Conservation (phyloP, 805 yeast species). For the Pichia manshurica region DNA sequence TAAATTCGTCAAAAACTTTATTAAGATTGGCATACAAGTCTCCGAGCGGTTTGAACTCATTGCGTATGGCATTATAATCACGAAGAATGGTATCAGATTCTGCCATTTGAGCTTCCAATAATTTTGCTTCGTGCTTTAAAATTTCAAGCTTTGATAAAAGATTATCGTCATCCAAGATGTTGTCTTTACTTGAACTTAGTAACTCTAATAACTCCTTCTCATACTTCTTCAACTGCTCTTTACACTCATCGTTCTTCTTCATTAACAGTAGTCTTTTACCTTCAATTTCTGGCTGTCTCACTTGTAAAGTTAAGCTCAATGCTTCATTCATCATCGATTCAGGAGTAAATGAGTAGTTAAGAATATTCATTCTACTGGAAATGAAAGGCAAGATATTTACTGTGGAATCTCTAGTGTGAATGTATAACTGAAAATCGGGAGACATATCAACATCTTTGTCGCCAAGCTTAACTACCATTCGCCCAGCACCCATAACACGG, state of each 20-base stretch:
- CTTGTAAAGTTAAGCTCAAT: slow-evolving; percentile 47
- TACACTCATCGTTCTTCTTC: slow-evolving; percentile 54
- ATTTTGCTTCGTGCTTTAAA: slow-evolving; percentile 56
- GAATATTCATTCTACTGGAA: slow-evolving; percentile 52
- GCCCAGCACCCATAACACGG: slow-evolving; percentile 66
- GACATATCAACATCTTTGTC: slow-evolving; percentile 61
- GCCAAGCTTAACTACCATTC: slow-evolving; percentile 57
- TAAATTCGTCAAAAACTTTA: slow-evolving; percentile 38
- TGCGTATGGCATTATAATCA: slow-evolving; percentile 44
- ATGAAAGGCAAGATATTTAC: slow-evolving; percentile 47
- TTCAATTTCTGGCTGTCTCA: slow-evolving; percentile 64
- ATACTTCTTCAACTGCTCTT: slow-evolving; percentile 43
- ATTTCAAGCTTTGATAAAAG: slow-evolving; percentile 55
- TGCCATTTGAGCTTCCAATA: slow-evolving; percentile 45
- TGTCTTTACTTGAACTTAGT: slow-evolving; percentile 52
- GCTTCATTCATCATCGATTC: slow-evolving; percentile 60
- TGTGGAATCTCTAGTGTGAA: slow-evolving; percentile 57
- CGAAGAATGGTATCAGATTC: slow-evolving; percentile 52
- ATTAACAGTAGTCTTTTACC: slow-evolving; percentile 47
- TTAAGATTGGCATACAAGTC: slow-evolving; percentile 47
- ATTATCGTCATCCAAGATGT: slow-evolving; percentile 61
- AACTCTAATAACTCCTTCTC: slow-evolving; percentile 56
- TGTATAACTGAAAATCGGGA: slow-evolving; percentile 50
- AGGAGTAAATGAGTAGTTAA: slow-evolving; percentile 70
- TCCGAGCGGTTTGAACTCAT: slow-evolving; percentile 50